These are phyloP conservation scores for Papiliotrema flavescens DNA, from an alignment of 1,284 basidiomycete species.

Conservation along the genomic window DNA sequence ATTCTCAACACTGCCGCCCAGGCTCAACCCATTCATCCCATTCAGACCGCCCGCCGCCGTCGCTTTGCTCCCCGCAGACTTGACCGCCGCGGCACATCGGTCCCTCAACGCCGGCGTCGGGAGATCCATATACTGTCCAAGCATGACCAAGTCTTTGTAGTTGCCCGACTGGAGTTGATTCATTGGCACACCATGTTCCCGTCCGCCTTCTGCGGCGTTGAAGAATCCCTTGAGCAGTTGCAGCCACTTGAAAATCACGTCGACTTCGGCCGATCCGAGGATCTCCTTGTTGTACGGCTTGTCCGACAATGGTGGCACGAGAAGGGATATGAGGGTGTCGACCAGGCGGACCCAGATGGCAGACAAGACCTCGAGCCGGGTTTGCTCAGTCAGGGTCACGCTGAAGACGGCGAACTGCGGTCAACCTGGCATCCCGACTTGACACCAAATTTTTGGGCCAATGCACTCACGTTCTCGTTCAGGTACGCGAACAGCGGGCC, in stretches of 20 bases:
- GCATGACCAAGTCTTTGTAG: slow-evolving; percentile 45
- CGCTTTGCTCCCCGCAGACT: slow-evolving; percentile 21
- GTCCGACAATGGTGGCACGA: slow-evolving; percentile 45
- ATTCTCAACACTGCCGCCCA: slow-evolving; percentile 23
- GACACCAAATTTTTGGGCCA: too few relatives aligned
- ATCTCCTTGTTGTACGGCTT: slow-evolving; percentile 21
- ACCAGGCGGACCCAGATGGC: slow-evolving; percentile 41
- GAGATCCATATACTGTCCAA: slow-evolving; percentile 47
- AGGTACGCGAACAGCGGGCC: slow-evolving; percentile 43
- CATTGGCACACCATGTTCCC: slow-evolving; percentile 45
- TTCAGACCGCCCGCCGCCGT: slow-evolving; percentile 13
- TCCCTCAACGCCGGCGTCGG: slow-evolving; percentile 40
- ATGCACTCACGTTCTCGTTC: slow-evolving; percentile 41
- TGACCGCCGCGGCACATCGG: slow-evolving; percentile 38
- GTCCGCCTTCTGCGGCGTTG: slow-evolving; percentile 42
- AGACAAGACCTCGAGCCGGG: slow-evolving; percentile 29
- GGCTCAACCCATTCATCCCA: slow-evolving; percentile 8
- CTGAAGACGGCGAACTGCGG: slow-evolving; percentile 43
- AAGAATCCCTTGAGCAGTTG: slow-evolving; percentile 45
- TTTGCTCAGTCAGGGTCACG: slow-evolving; percentile 30
- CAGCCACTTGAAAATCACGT: slow-evolving; percentile 48
- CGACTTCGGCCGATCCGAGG: slow-evolving; percentile 29
- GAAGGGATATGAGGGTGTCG: slow-evolving; percentile 40
- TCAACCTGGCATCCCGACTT: not conserved
- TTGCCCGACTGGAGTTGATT: slow-evolving; percentile 29